Conservation (phyloP, 768 basidiomycete species). For the Dentipellis fragilis region DNA sequence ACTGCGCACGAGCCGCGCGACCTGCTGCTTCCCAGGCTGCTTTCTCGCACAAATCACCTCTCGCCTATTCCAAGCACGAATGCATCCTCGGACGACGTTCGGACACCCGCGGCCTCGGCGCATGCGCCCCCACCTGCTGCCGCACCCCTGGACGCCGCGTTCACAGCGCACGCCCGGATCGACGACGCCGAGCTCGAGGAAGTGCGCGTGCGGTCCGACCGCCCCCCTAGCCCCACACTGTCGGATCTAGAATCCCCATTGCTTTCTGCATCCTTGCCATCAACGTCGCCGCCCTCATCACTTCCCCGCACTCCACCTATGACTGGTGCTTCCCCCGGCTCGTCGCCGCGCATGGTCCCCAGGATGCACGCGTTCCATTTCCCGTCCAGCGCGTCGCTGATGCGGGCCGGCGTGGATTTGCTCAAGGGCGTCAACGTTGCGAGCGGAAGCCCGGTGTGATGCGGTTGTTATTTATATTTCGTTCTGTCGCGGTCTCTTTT, state of each 20-base stretch:
- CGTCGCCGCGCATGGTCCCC: not conserved
- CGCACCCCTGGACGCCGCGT: not conserved
- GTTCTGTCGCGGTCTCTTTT: not conserved
- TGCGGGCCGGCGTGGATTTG: constrained; percentile 19
- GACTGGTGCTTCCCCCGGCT: not conserved
- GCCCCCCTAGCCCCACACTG: not conserved
- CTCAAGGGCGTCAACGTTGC: constrained; percentile 20
- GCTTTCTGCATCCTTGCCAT: not conserved
- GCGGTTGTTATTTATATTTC: not conserved
- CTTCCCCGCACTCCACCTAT: not conserved
- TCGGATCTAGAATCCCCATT: not conserved
- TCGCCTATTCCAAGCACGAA: constrained; percentile 12
- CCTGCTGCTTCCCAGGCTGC: constrained; percentile 2
- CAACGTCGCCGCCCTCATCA: not conserved
- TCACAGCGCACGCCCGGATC: not conserved
- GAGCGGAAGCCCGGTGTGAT: constrained; percentile 4
- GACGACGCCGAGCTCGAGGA: not conserved
- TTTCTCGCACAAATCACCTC: constrained; percentile 1
- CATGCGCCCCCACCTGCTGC: not conserved
- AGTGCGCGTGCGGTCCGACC: not conserved
- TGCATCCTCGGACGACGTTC: constrained; percentile 7
- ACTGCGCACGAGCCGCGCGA: constrained; percentile 1
- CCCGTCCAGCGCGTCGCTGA: constrained; percentile 13
- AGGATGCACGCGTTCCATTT: constrained; percentile 6
- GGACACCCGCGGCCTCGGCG: not conserved